phyloP scores from a whole-genome alignment of 352 stramenopile species.

The Saprolegnia parasitica region DNA sequence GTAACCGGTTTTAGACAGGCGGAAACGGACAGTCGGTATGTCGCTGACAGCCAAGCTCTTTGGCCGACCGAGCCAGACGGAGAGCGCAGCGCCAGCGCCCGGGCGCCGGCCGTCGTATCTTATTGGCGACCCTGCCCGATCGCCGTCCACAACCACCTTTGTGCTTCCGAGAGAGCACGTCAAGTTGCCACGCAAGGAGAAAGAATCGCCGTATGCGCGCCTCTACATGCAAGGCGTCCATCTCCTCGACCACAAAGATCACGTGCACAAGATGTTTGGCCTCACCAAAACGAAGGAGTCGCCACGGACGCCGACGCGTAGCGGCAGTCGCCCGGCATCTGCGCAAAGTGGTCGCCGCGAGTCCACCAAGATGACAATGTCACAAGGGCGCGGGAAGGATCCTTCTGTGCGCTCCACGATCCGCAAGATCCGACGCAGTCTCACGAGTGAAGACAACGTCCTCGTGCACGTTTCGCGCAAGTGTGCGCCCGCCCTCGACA shows the following conservation, averaged over 20 bases:
- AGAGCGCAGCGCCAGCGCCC: background rate
- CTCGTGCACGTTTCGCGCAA: constrained; percentile 24
- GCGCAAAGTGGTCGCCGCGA: background rate
- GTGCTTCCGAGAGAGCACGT: background rate
- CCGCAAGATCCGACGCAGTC: constrained; percentile 16
- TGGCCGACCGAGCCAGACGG: background rate
- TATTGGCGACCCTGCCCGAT: background rate
- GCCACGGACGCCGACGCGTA: background rate
- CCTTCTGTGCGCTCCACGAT: constrained; percentile 25
- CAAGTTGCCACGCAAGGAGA: constrained; percentile 9
- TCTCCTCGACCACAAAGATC: constrained; percentile 52
- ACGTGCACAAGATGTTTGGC: constrained; percentile 56
- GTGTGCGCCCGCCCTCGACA: constrained; percentile 12
- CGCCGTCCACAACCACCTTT: background rate
- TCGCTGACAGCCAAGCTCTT: background rate
- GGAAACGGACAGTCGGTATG: background rate
- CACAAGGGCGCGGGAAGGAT: background rate
- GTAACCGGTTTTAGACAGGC: background rate
- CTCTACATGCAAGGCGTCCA: constrained; percentile 57
- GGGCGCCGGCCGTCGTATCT: background rate
- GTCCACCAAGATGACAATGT: background rate
- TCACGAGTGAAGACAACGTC: background rate
- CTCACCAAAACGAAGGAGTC: constrained; percentile 16
- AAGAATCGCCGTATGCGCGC: constrained; percentile 38
- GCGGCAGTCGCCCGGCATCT: background rate